A percentile compares a stretch with the other conserved stretches of the same genome.
Evolutionary conservation across 2,329 filamentous ascomycete genomes (phyloP).

Genomic region (Neofusicoccum cordaticola): DNA sequence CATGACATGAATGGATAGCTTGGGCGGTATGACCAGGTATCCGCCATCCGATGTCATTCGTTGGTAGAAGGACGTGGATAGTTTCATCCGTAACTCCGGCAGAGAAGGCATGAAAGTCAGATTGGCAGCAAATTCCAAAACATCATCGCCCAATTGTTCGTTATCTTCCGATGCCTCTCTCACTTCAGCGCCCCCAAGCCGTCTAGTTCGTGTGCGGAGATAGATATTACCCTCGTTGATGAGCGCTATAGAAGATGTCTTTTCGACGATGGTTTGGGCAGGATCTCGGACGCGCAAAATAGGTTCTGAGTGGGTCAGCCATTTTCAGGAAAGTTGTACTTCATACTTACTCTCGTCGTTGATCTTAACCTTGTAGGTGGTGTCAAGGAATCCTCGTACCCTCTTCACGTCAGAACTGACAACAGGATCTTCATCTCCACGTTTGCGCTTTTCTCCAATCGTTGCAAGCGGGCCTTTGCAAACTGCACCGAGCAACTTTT

Average conservation of each 20-base stretch:
- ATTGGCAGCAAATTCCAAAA: background rate
- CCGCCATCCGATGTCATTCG: background rate
- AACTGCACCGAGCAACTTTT: background rate
- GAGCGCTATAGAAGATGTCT: background rate
- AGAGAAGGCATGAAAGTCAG: background rate
- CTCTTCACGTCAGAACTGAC: too few species aligned
- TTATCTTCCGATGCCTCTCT: background rate
- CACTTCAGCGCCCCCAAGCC: too few species aligned
- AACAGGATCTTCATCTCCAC: background rate
- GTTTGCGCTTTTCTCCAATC: background rate
- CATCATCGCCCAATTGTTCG: background rate
- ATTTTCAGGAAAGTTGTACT: background rate
- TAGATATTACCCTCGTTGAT: background rate
- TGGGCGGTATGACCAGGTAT: background rate
- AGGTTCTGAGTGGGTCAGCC: background rate
- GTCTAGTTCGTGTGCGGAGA: background rate
- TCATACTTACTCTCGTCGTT: background rate
- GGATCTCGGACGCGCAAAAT: background rate
- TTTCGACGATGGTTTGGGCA: background rate
- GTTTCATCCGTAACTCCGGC: background rate
- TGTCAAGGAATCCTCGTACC: background rate
- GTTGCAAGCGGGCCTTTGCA: background rate
- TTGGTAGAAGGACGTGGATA: background rate
- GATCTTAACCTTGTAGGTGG: background rate
- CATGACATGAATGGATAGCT: background rate